These are phyloP conservation scores for Pyrenochaeta sp. DNA, from an alignment of 2,329 filamentous ascomycete genomes.

Conservation along the genomic window DNA sequence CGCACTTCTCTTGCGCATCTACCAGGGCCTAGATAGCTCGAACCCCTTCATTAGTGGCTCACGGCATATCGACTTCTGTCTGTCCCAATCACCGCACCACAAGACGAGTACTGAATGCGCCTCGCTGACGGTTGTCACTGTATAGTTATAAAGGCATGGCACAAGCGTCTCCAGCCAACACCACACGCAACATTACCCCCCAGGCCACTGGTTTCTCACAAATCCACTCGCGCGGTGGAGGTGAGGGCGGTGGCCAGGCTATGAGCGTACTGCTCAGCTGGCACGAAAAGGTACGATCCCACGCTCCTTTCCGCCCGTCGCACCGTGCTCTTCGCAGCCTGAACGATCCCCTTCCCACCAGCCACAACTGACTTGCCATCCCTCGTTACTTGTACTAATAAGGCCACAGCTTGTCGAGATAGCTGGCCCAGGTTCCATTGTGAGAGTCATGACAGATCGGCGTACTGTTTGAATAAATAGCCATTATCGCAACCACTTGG, in stretches of 20 bases:
- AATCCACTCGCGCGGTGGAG: conserved; percentile 67
- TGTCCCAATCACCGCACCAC: neutral
- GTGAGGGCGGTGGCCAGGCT: conserved; percentile 78
- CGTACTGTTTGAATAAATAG: conserved; percentile 73
- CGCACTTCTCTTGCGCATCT: conserved; percentile 10
- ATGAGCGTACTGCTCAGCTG: conserved; percentile 98
- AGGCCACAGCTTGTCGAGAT: conserved; percentile 77
- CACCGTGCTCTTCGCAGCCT: conserved; percentile 4
- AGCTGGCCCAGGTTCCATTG: conserved; percentile 86
- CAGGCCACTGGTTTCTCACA: conserved; percentile 91
- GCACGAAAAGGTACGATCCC: conserved; percentile 80
- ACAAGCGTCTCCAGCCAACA: conserved; percentile 43
- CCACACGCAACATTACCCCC: conserved; percentile 64
- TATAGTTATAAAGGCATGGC: conserved; percentile 89
- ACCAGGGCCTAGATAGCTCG: neutral
- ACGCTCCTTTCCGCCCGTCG: conserved; percentile 5
- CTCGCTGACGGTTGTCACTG: conserved; percentile 22
- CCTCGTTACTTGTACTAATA: conserved; percentile 20
- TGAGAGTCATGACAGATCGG: conserved; percentile 95
- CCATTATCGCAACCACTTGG: conserved; percentile 3
- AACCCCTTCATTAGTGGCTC: conserved; percentile 16
- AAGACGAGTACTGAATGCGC: conserved; percentile 1
- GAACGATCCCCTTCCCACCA: neutral
- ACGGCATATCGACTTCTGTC: conserved; percentile 11
- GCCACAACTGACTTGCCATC: neutral